A percentile compares a stretch with the other conserved stretches of the same genome.
These are phyloP conservation scores for Orbilia blumenaviensis DNA, from an alignment of 2,329 filamentous ascomycete genomes.

Conservation along the genomic window DNA sequence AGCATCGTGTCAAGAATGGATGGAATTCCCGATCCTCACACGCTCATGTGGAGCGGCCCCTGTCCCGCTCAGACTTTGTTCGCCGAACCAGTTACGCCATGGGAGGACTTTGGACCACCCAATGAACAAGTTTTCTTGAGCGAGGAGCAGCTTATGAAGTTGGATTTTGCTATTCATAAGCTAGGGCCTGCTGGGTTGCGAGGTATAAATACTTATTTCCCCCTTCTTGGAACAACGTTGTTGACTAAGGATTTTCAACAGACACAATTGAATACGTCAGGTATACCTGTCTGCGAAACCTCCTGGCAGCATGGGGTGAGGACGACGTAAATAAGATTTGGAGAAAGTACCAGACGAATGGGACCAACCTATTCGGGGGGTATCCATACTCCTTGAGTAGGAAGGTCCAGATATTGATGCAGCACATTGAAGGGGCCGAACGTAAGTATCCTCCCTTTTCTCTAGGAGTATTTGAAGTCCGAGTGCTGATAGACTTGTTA, in stretches of 20 bases:
- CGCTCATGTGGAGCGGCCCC: background rate
- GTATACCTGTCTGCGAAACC: background rate
- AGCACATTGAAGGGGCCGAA: background rate
- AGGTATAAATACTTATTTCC: background rate
- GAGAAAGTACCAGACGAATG: background rate
- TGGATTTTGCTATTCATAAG: background rate
- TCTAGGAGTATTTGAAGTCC: too few relatives aligned
- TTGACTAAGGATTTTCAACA: background rate
- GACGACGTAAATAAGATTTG: background rate
- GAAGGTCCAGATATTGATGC: background rate
- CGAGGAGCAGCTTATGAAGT: background rate
- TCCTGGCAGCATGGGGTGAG: background rate
- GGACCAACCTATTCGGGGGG: background rate
- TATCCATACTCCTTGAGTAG: background rate
- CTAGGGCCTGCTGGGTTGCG: background rate
- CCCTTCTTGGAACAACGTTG: too few relatives aligned
- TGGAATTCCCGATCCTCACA: background rate
- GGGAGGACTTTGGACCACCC: background rate
- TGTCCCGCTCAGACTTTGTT: background rate
- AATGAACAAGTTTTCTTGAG: background rate
- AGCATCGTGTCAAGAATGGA: background rate
- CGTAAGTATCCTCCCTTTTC: background rate
- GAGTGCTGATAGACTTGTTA: too few relatives aligned
- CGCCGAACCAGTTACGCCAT: background rate
- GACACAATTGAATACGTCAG: background rate